Evolutionary conservation across 331 rosid species (phyloP), one percentile per base, ranked within the genome.

Genomic region (Erythrophleum ivorense): DNA sequence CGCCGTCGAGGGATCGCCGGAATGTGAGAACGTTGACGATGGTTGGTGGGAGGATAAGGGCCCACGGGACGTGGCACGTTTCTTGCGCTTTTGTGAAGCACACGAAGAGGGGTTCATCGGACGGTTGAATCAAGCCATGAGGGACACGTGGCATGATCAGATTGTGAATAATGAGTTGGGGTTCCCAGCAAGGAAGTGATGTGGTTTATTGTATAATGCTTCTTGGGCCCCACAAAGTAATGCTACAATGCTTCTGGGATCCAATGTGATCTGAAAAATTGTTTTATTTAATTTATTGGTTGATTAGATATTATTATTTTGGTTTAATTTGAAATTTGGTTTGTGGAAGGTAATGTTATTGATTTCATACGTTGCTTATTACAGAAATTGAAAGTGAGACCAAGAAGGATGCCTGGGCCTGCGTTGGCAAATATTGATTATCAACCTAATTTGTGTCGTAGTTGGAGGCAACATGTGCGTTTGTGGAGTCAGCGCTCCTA

Each of bases 41-140:
- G 14, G 7, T 2, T 72, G 86, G 88, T 92, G 90, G 93, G 81
- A 75, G 78, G 89, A 86, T 46, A 60, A 75, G 86, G 86, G 89
- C 48, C 88, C 92, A 3, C 43, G 3, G 31, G 80, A 40, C 15
- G 87, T 94, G 66, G 92, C 84, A 3, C 21, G 38, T 53, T 76
- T 78, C 50, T 83, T 92, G 88, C 69, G 45, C 34, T 63, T 74
- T 71, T 90, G 78, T 52, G 92, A 87, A 21, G 69, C 73, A 24
- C 15, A 29, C 7, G 65, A 52, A 2, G 66, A 78, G 46, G 96
- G 97, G 6, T 91, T 94, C 87, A 86, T 94, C 92, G 88, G 36
- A 89, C 92, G 92, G 86, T 18, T 91, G 88, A 92, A 88, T 74
- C 81, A 74, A 74, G 90, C 79, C 3, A 8, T 92, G 88, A 86